Conservation (phyloP, 805 yeast species). For the Yamadazyma laniorum region DNA sequence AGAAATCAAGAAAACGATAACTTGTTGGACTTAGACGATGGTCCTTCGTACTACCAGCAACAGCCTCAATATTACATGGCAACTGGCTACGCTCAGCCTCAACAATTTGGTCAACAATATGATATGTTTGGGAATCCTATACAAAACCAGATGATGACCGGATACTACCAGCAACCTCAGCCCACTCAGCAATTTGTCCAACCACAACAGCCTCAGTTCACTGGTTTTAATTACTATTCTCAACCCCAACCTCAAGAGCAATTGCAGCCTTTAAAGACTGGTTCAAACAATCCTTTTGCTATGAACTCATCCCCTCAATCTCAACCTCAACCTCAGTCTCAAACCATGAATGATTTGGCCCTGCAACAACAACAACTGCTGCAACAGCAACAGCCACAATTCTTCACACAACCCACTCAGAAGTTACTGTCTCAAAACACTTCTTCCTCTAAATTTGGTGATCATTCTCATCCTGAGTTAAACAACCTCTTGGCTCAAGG, state of each 20-base stretch:
- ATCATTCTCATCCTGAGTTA: constrained; percentile 57
- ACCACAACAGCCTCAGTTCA: constrained; percentile 28
- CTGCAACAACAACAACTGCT: constrained; percentile 21
- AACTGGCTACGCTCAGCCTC: constrained; percentile 48
- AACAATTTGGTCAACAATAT: constrained; percentile 38
- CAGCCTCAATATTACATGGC: constrained; percentile 29
- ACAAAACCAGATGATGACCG: constrained; percentile 53
- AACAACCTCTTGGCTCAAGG: constrained; percentile 80
- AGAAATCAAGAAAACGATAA: constrained; percentile 44
- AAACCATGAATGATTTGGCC: constrained; percentile 22
- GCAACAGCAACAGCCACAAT: constrained; percentile 30
- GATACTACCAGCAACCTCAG: constrained; percentile 41
- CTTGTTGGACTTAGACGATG: constrained; percentile 53
- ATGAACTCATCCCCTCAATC: constrained; percentile 25
- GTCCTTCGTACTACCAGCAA: constrained; percentile 20
- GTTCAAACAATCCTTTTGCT: constrained; percentile 80
- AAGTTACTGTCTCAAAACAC: constrained; percentile 34
- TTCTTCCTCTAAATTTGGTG: constrained; percentile 36
- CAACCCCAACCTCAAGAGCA: constrained; percentile 30
- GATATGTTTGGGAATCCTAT: constrained; percentile 72
- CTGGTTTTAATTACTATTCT: constrained; percentile 30
- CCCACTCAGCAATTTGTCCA: constrained; percentile 25
- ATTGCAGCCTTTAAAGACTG: constrained; percentile 60
- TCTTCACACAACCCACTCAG: constrained; percentile 27
- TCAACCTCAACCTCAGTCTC: constrained; percentile 21